phyloP scores from a whole-genome alignment of 2,329 filamentous ascomycete species.

The Aureobasidium namibiae region DNA sequence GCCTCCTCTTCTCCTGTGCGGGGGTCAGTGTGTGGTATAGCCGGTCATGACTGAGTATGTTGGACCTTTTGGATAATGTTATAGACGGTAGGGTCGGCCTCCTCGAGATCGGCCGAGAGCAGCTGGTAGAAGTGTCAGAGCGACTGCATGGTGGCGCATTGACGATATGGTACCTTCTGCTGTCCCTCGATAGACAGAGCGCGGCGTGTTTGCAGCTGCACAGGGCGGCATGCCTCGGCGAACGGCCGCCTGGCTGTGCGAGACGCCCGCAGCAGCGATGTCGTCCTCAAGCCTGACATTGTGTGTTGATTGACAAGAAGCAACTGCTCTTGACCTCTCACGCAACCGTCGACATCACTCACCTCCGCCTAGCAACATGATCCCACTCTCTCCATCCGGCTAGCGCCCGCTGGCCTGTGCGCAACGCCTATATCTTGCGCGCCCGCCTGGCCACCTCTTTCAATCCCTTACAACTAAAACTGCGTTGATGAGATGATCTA shows the following conservation, averaged over 20 bases:
- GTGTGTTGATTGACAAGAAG: constrained; percentile 16
- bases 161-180: constrained; percentile 33
- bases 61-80: constrained; percentile 83
- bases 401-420: not conserved
- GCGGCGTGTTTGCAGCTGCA: constrained; percentile 27
- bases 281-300: constrained; percentile 35
- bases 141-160: not conserved
- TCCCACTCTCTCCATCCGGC: not conserved
- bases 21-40: constrained; percentile 10
- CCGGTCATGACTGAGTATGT: not conserved
- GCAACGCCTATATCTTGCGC: constrained; percentile 1
- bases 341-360: not conserved
- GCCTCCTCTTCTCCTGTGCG: constrained; percentile 77
- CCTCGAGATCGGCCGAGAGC: constrained; percentile 67
- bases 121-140: constrained; percentile 48
- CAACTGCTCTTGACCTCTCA: not conserved
- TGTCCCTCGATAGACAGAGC: constrained; percentile 38
- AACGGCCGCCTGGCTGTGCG: constrained; percentile 24
- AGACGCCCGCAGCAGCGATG: constrained; percentile 30
- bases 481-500: constrained; percentile 67
- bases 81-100: constrained; percentile 80
- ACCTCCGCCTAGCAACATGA: not conserved
- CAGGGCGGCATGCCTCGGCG: constrained; percentile 21
- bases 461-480: constrained; percentile 65
- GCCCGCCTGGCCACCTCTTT: constrained; percentile 19